phyloP scores from a whole-genome alignment of 345 rosid genomes.

The Rubroshorea leprosula region DNA sequence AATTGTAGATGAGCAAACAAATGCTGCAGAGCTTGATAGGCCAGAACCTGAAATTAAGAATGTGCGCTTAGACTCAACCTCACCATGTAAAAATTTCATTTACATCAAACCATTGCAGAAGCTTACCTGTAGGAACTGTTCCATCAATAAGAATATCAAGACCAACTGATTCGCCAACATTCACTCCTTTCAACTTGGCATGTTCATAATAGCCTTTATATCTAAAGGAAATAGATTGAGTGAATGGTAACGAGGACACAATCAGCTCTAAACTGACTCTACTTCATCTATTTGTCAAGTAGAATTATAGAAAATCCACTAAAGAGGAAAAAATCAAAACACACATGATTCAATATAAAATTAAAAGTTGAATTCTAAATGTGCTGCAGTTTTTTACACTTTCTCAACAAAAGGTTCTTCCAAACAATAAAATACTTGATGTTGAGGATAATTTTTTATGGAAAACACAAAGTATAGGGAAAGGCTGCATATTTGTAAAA shows the following conservation, averaged over 20 bases:
- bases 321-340: no score
- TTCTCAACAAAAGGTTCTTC: not conserved
- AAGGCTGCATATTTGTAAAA: not conserved
- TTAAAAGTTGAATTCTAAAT: not conserved
- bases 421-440: not conserved
- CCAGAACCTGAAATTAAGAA: conserved; percentile 64
- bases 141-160: conserved; percentile 91
- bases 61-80: conserved; percentile 5
- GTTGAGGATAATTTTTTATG: no score
- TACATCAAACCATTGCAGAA: conserved; percentile 6
- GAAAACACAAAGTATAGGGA: not conserved
- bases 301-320: not conserved
- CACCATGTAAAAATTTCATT: not conserved
- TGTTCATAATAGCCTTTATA: conserved; percentile 85
- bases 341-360: no score
- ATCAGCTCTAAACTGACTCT: not conserved
- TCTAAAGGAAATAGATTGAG: conserved; percentile 30
- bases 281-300: not conserved
- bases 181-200: conserved; percentile 64
- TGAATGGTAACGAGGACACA: not conserved
- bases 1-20: conserved; percentile 90
- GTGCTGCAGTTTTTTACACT: not conserved
- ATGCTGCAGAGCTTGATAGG: conserved; percentile 90
- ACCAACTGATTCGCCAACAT: conserved; percentile 64
- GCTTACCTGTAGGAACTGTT: conserved; percentile 83